A percentile compares a stretch with the other conserved stretches of the same genome.
Conservation (phyloP, 768 basidiomycete genomes). For the Rhodocollybia butyracea region DNA sequence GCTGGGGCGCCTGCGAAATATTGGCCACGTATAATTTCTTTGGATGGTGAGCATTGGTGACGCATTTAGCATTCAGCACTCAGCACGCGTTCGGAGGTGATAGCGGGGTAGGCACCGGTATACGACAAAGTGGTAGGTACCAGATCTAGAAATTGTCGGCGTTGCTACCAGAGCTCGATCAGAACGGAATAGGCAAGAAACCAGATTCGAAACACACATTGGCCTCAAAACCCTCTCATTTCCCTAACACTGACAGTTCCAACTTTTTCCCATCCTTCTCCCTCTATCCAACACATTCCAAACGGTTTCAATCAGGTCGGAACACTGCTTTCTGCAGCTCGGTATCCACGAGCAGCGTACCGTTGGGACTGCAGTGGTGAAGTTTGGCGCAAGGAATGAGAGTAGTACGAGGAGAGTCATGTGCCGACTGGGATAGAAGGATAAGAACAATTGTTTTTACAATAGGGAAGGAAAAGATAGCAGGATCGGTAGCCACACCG, state of each 20-base stretch:
- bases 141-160: conserved; percentile 81
- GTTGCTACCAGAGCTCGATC: conserved; percentile 72
- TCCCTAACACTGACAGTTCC: conserved; percentile 62
- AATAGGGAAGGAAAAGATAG: conserved; percentile 12
- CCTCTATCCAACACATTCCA: conserved; percentile 84
- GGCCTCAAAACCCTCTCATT: conserved; percentile 78
- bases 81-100: conserved; percentile 78
- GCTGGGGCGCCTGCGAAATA: too few relatives aligned
- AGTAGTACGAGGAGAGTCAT: conserved; percentile 1
- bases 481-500: conserved; percentile 44
- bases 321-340: conserved; percentile 71
- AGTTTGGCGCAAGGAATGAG: conserved; percentile 52
- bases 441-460: neutral
- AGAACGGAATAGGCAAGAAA: neutral
- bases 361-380: conserved; percentile 53
- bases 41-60: too few relatives aligned
- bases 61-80: too few relatives aligned
- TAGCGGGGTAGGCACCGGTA: conserved; percentile 61
- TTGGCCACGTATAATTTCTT: too few relatives aligned
- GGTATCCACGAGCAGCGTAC: conserved; percentile 76
- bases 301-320: conserved; percentile 79
- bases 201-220: conserved; percentile 35
- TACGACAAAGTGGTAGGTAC: conserved; percentile 44
- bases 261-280: conserved; percentile 50
- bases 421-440: conserved; percentile 38